Conservation (phyloP, 768 basidiomycete species). For the Podaxis sp. region DNA sequence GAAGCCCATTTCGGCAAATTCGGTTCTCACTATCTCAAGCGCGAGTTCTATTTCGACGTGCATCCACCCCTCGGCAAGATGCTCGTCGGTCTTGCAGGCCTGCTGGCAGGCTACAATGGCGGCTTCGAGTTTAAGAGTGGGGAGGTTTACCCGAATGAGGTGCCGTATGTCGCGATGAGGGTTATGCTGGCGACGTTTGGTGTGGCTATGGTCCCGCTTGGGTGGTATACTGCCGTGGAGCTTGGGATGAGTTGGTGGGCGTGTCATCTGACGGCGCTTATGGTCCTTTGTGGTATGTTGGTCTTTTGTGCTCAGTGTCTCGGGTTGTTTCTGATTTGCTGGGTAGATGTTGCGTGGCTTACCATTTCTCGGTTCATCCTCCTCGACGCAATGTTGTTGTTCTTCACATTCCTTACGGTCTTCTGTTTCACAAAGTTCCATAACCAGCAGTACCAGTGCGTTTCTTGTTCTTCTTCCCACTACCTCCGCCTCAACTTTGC, state of each 20-base stretch:
- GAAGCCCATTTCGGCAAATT: slow-evolving; percentile 99
- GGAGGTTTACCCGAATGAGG: slow-evolving; percentile 73
- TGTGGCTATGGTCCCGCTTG: slow-evolving; percentile 92
- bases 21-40: slow-evolving; percentile 96
- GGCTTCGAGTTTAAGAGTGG: slow-evolving; percentile 95
- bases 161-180: slow-evolving; percentile 94
- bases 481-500: slow-evolving; percentile 14
- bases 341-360: slow-evolving; percentile 92
- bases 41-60: slow-evolving; percentile 99
- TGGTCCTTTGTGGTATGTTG: slow-evolving; percentile 84
- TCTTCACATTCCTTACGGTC: slow-evolving; percentile 97
- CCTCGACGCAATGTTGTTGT: slow-evolving; percentile 97
- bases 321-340: slow-evolving; percentile 4
- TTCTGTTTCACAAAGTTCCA: slow-evolving; percentile 96
- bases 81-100: slow-evolving; percentile 92
- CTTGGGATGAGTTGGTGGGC: slow-evolving; percentile 89
- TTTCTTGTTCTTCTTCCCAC: slow-evolving; percentile 8
- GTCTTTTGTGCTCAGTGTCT: neutral
- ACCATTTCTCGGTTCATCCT: slow-evolving; percentile 97
- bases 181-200: slow-evolving; percentile 94
- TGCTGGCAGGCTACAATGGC: slow-evolving; percentile 90
- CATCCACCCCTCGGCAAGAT: slow-evolving; percentile 99
- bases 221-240: slow-evolving; percentile 96
- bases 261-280: slow-evolving; percentile 88
- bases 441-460: slow-evolving; percentile 92